A percentile compares a stretch with the other conserved stretches of the same genome.
Conservation (phyloP, 2,329 filamentous ascomycete genomes). For the Aspergillus proliferans region DNA sequence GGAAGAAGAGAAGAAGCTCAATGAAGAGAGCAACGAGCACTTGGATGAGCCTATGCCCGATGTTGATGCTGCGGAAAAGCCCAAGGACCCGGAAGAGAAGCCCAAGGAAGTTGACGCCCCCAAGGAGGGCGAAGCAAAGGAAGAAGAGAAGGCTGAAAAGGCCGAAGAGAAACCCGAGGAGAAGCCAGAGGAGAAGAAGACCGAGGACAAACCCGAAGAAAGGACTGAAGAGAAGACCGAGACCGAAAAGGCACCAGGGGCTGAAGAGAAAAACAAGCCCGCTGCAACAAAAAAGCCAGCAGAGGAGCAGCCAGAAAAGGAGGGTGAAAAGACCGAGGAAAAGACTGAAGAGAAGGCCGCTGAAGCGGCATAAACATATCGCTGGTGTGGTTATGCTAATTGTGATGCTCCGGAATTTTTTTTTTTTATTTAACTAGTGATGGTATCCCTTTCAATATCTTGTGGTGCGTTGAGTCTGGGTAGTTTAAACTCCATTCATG, state of each 20-base stretch:
- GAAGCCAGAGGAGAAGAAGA: constrained; percentile 22
- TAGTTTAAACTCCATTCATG: too few species aligned
- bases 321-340: constrained; percentile 9
- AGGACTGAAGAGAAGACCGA: constrained; percentile 14
- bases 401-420: too few species aligned
- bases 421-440: too few species aligned
- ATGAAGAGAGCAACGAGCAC: constrained; percentile 24
- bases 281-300: background rate
- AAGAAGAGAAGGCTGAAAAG: constrained; percentile 33
- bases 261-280: background rate
- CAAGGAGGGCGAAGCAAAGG: constrained; percentile 21
- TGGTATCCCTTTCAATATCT: too few species aligned
- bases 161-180: constrained; percentile 18
- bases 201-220: constrained; percentile 23
- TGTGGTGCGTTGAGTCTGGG: too few species aligned
- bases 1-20: constrained; percentile 28
- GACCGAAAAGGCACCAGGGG: background rate
- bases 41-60: constrained; percentile 33
- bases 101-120: constrained; percentile 9
- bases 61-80: constrained; percentile 34
- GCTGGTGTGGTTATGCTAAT: too few species aligned
- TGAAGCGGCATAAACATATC: constrained; percentile 17
- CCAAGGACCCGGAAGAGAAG: constrained; percentile 19
- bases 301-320: background rate
- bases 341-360: constrained; percentile 3